Percentiles rank a stretch among this genome's conserved stretches.
These are phyloP conservation scores for Podospora didyma DNA, from an alignment of 495 filamentous ascomycete genomes.

Conservation along the genomic window DNA sequence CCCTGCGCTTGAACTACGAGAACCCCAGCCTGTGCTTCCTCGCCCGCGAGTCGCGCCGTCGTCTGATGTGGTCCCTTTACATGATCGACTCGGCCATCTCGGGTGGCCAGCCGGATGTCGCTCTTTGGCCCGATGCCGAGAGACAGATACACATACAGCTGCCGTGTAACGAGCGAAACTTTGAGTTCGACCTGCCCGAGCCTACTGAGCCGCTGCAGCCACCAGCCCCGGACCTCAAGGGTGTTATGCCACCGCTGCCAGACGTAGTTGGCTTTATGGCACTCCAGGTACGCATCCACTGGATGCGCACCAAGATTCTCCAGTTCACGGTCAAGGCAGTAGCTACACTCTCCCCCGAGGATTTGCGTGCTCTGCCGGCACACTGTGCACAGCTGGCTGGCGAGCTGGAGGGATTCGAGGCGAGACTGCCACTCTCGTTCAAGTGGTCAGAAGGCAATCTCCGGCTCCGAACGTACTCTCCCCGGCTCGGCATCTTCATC, in stretches of 20 bases:
- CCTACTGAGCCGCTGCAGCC: slow-evolving; percentile 39
- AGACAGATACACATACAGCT: slow-evolving; percentile 41
- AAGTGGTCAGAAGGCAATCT: slow-evolving; percentile 46
- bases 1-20: slow-evolving; percentile 46
- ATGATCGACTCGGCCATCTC: slow-evolving; percentile 46
- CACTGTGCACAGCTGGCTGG: slow-evolving; percentile 35
- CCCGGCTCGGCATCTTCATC: slow-evolving; percentile 42
- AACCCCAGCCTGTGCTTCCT: slow-evolving; percentile 45
- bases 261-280: slow-evolving; percentile 47
- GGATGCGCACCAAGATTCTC: slow-evolving; percentile 41
- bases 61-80: slow-evolving; percentile 50
- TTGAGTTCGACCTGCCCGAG: slow-evolving; percentile 48
- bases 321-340: slow-evolving; percentile 37
- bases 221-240: slow-evolving; percentile 23
- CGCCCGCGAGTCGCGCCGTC: slow-evolving; percentile 44
- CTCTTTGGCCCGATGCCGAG: slow-evolving; percentile 40
- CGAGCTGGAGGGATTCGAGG: slow-evolving; percentile 42
- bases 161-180: slow-evolving; percentile 50
- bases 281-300: slow-evolving; percentile 44
- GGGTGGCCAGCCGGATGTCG: slow-evolving; percentile 42
- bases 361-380: slow-evolving; percentile 36
- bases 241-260: slow-evolving; percentile 26
- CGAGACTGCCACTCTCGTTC: slow-evolving; percentile 41
- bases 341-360: slow-evolving; percentile 28
- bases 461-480: slow-evolving; percentile 45